phyloP scores from a whole-genome alignment of 2,329 filamentous ascomycete species.

The Coniella vitis region DNA sequence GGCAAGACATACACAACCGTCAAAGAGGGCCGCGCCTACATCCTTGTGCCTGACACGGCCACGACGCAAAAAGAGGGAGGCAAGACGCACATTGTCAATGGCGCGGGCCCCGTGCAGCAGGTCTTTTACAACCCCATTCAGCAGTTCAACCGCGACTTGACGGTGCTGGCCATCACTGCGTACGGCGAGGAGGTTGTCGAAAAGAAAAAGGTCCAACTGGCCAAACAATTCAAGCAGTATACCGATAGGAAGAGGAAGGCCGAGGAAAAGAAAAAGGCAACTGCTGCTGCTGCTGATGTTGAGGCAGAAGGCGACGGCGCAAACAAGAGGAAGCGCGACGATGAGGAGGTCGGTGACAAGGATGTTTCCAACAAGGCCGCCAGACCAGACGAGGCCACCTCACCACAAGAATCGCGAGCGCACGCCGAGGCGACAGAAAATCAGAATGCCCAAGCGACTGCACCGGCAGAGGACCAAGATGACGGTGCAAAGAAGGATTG shows the following conservation, averaged over 20 bases:
- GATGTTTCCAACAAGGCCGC: constrained; percentile 4
- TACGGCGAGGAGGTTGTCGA: constrained; percentile 60
- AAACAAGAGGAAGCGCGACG: constrained; percentile 37
- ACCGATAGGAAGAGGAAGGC: constrained; percentile 35
- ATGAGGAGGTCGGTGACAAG: constrained; percentile 25
- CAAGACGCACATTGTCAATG: constrained; percentile 29
- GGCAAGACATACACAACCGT: constrained; percentile 46
- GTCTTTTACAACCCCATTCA: constrained; percentile 99
- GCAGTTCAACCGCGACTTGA: constrained; percentile 96
- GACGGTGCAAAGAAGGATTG: constrained; percentile 19
- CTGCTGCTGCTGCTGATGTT: background rate
- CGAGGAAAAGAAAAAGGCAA: constrained; percentile 27
- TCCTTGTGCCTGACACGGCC: constrained; percentile 43
- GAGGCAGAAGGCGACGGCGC: constrained; percentile 19
- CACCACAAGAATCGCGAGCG: constrained; percentile 3
- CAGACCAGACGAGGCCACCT: constrained; percentile 2
- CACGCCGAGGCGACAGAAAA: constrained; percentile 2
- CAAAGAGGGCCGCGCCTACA: constrained; percentile 50
- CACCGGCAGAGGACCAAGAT: background rate
- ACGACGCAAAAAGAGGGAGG: constrained; percentile 20
- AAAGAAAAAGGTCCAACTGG: constrained; percentile 25
- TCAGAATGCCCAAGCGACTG: background rate
- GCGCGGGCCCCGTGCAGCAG: constrained; percentile 59
- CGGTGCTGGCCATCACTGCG: constrained; percentile 83
- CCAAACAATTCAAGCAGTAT: constrained; percentile 31